Conservation (phyloP, 2,329 filamentous ascomycete species). For the Hymenoscyphus scutula region DNA sequence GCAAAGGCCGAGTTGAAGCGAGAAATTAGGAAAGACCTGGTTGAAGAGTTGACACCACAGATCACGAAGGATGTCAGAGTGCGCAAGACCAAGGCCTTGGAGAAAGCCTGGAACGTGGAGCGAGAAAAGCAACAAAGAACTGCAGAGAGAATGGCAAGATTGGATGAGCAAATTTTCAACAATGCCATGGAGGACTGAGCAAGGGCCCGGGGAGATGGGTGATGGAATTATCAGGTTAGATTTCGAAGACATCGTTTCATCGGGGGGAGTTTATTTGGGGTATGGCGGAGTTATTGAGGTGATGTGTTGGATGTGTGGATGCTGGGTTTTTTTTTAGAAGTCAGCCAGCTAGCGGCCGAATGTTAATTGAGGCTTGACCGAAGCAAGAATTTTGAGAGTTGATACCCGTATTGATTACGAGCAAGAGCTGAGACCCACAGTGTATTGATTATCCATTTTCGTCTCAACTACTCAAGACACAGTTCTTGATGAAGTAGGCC, state of each 20-base stretch:
- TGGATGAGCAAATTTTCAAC: background rate
- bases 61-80: background rate
- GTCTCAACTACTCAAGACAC: too few relatives aligned
- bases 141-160: too few relatives aligned
- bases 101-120: too few relatives aligned
- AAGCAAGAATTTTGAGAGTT: background rate
- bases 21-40: background rate
- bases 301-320: background rate
- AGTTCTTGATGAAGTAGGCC: too few relatives aligned
- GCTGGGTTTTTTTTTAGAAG: background rate
- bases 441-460: too few relatives aligned
- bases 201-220: too few relatives aligned
- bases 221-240: background rate
- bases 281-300: background rate
- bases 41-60: background rate
- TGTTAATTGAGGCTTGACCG: background rate
- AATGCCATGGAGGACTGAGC: background rate
- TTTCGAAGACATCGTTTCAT: background rate
- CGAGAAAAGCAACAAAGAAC: too few relatives aligned
- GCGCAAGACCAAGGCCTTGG: conserved; percentile 1
- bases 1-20: background rate
- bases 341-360: background rate
- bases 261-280: background rate
- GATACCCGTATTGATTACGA: too few relatives aligned
- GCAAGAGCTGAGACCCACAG: too few relatives aligned